Base-by-base conservation (phyloP, 257 asterid species). In the Marsdenia floribunda region DNA sequence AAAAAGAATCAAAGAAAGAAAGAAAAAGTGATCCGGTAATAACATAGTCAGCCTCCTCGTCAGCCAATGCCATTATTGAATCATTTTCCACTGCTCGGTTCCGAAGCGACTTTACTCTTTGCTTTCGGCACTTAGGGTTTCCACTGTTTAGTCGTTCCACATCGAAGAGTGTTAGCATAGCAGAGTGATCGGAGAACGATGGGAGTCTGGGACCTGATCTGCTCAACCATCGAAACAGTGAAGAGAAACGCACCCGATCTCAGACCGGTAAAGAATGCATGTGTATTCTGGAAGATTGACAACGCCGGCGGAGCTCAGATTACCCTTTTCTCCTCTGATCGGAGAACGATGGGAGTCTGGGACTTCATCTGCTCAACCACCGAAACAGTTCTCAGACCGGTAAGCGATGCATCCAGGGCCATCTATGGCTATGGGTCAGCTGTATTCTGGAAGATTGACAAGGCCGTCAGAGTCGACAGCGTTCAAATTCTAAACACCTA, bases 191-290 rank as follows among this genome's bases (percentile, higher is more conserved):
- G 9, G 53, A 44, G 44, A 37, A 46, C 71, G 16, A 85, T 85
- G 94, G 86, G 87, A 42, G 68, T 87, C 26, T 82, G 88, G 90
- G 90, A 85, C 1, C 71, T 75, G 46, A 59, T 84, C 24, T 77
- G 58, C 50, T 81, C 90, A 3, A 72, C 83, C 58, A 80, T 83
- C 10, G 87, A 85, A 72, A 9, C 85, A n/a, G 81, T 81, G 79
- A 88, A 82, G 11, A 79, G 72, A 58, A 70, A 82, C 49, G 63
- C 82, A 15, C 83, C 90, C 0, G 86, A 73, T 74, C 50, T 76
- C 35, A 44, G 78, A 26, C 71, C 76, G 29, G 15, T 80, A 52
- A 81, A 57, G 79, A 42, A 61, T 0, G 83, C 80, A 0, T 79
- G 64, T n/a, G n/a, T n/a, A n/a, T n/a, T n/a, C n/a, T n/a, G n/a